Evolutionary conservation across 164 flowering plant genomes (phyloP).

Genomic region (Houttuynia cordata): DNA sequence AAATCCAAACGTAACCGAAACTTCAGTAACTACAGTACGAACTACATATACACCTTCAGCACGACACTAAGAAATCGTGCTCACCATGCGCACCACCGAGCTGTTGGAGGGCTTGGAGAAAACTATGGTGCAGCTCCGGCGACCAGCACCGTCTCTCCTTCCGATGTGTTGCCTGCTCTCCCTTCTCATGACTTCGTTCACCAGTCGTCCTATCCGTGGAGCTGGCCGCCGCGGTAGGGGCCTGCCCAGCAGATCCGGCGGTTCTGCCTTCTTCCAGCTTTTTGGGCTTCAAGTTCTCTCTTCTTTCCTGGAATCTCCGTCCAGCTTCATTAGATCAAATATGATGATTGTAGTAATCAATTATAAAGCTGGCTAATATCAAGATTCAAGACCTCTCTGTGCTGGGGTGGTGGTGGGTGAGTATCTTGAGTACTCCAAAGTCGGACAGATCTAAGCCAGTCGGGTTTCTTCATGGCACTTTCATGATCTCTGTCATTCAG

Average conservation of each 20-base stretch:
- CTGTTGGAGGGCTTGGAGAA: slow-evolving; percentile 67
- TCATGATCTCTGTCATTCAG: slow-evolving; percentile 8
- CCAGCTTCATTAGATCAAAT: background rate
- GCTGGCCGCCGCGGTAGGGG: slow-evolving; percentile 24
- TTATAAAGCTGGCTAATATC: background rate
- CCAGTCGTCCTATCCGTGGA: slow-evolving; percentile 25
- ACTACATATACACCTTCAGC: background rate
- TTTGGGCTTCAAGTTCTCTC: slow-evolving; percentile 24
- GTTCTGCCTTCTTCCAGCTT: slow-evolving; percentile 32
- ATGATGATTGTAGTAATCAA: background rate
- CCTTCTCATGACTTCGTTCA: slow-evolving; percentile 26
- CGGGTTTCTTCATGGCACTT: slow-evolving; percentile 33
- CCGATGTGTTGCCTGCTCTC: slow-evolving; percentile 24
- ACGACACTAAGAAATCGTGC: slow-evolving; percentile 1
- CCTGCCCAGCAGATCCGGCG: background rate
- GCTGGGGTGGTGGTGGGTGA: slow-evolving; percentile 31
- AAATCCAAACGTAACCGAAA: background rate
- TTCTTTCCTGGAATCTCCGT: slow-evolving; percentile 15
- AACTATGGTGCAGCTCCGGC: slow-evolving; percentile 70
- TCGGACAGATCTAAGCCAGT: slow-evolving; percentile 80
- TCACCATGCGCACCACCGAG: slow-evolving; percentile 91
- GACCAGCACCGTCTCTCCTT: slow-evolving; percentile 87
- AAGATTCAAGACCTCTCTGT: slow-evolving; percentile 11
- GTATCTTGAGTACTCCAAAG: slow-evolving; percentile 53
- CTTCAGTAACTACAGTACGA: too few relatives aligned